A percentile compares a stretch with the other conserved stretches of the same genome.
Evolutionary conservation across 257 asterid genomes (phyloP).

Genomic region (Solanum etuberosum): DNA sequence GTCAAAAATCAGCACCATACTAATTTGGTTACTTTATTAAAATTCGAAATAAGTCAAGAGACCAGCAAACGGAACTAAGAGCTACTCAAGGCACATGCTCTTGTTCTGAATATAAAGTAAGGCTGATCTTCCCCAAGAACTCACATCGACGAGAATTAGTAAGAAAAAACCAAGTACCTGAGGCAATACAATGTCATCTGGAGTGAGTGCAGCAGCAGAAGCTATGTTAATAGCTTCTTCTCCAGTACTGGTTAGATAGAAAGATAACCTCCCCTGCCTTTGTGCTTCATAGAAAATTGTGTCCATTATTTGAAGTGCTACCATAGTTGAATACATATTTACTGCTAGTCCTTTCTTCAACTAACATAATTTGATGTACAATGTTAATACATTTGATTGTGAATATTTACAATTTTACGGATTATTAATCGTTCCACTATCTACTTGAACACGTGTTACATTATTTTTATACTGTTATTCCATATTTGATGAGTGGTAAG

Average conservation of each 20-base stretch:
- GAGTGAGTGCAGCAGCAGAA: constrained; percentile 74
- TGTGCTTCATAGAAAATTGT: constrained; percentile 70
- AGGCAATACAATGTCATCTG: constrained; percentile 32
- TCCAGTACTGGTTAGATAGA: constrained; percentile 62
- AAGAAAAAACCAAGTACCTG: constrained; percentile 7
- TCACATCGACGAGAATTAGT: background rate
- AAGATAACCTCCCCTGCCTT: constrained; percentile 78
- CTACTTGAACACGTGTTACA: background rate
- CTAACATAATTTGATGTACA: constrained; percentile 4
- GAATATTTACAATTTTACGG: background rate
- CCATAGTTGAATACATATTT: constrained; percentile 66
- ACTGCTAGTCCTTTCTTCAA: constrained; percentile 52
- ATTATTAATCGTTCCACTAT: background rate
- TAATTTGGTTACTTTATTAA: background rate
- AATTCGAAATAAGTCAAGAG: background rate
- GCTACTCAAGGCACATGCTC: background rate
- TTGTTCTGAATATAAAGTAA: background rate
- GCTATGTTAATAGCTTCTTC: constrained; percentile 86
- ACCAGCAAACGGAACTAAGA: background rate
- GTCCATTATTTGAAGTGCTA: constrained; percentile 64
- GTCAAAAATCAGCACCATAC: background rate
- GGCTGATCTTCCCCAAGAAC: background rate
- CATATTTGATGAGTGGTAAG: background rate
- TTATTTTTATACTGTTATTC: background rate
- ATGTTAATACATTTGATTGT: background rate